Conservation (phyloP, 306 rosid species). For the Vigna radiata region DNA sequence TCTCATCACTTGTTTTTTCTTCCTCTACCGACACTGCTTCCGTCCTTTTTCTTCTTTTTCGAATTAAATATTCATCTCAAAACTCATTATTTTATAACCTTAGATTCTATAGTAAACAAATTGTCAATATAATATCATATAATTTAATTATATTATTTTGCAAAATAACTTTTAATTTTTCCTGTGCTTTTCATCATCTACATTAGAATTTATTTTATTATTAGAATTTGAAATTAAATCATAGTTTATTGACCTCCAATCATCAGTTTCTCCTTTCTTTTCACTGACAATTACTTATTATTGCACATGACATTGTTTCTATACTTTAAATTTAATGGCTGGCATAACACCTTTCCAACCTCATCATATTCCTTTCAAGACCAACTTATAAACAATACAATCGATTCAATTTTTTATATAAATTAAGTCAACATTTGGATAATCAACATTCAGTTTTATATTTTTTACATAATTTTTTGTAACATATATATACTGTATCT, state of each 20-base stretch:
- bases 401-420: neutral
- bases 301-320: constrained; percentile 44
- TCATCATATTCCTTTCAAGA: constrained; percentile 29
- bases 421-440: too few species aligned
- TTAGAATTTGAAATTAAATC: constrained; percentile 18
- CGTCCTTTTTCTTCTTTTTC: neutral
- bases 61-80: neutral
- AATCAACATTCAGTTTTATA: too few species aligned
- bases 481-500: too few species aligned
- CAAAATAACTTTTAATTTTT: too few species aligned
- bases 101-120: too few species aligned
- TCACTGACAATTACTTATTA: constrained; percentile 24
- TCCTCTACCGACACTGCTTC: constrained; percentile 22
- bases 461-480: too few species aligned
- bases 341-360: constrained; percentile 53
- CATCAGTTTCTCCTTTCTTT: constrained; percentile 36
- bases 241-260: constrained; percentile 32
- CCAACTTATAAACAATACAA: constrained; percentile 10
- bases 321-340: constrained; percentile 33
- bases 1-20: too few species aligned
- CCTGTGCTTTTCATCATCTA: too few species aligned
- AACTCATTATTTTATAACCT: neutral
- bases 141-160: too few species aligned
- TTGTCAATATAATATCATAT: too few species aligned
- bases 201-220: neutral